Conservation (phyloP, 805 yeast species). For the Pichia rugopelliculosa region DNA sequence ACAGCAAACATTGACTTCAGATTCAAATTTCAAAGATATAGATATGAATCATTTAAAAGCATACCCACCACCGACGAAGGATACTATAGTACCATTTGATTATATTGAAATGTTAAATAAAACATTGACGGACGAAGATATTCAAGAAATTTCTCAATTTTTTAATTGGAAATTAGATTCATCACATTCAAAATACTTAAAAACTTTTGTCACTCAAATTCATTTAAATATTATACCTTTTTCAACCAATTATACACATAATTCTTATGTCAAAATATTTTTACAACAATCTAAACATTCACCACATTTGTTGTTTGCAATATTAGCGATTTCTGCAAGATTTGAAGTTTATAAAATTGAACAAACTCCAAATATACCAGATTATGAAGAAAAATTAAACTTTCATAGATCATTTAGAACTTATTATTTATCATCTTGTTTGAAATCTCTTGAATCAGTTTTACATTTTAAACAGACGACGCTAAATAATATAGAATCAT, state of each 20-base stretch:
- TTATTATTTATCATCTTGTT: constrained; percentile 57
- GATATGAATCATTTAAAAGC: constrained; percentile 2
- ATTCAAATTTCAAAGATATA: neutral
- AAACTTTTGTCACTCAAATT: constrained; percentile 28
- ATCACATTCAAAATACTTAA: constrained; percentile 27
- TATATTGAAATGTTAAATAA: constrained; percentile 24
- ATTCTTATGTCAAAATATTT: constrained; percentile 28
- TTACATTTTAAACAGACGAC: constrained; percentile 34
- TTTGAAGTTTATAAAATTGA: constrained; percentile 31
- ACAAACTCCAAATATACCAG: constrained; percentile 11
- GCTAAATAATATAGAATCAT: constrained; percentile 57
- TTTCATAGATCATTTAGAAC: constrained; percentile 54
- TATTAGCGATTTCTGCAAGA: constrained; percentile 67
- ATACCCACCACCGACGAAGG: constrained; percentile 5
- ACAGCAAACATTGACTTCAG: neutral
- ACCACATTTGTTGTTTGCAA: constrained; percentile 59
- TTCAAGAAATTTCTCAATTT: constrained; percentile 23
- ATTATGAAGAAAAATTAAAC: constrained; percentile 17
- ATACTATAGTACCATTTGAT: constrained; percentile 15
- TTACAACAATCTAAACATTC: constrained; percentile 36
- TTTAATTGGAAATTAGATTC: constrained; percentile 27
- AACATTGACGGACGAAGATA: constrained; percentile 21
- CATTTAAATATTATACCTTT: constrained; percentile 31
- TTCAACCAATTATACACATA: constrained; percentile 28
- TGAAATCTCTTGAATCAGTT: constrained; percentile 50